Evolutionary conservation across 345 rosid genomes (phyloP), one percentile per base, ranked within the genome.

Genomic region (Adansonia digitata): DNA sequence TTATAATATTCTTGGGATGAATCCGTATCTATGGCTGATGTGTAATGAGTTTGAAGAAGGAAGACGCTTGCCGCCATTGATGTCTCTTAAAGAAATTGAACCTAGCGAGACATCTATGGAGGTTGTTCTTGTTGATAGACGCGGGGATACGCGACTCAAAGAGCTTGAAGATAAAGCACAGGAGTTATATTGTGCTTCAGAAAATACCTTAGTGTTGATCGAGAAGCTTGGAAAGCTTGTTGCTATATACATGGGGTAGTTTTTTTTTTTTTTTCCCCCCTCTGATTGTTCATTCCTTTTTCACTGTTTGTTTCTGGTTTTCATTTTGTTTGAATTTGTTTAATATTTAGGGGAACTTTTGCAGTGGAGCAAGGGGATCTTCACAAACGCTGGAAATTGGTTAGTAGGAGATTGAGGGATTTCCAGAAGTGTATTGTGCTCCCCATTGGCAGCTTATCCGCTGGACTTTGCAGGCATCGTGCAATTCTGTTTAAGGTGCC

Each of bases 381-480:
- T 68, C 91, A 86, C 72, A 83, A 85, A 80, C 86, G 92, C 66
- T 94, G 98, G 98, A 86, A 86, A 83, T 56, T 86, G 74, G 77
- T 86, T 35, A 90, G 90, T 88, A 81, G 74, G 83, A 88, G 89
- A 81, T 83, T 90, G 81, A 89, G 76, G 89, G 86, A 89, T 22
- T 82, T 74, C 67, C 86, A 80, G 35, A 92, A 88, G 79, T 92
- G 96, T 76, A 86, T 92, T 59, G 91, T 94, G 62, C 80, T 94
- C n/a, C 98, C 98, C 43, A 85, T 94, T 31, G 98, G 98, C 71
- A 88, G 92, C 86, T 68, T 94, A 68, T 84, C 97, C 11, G 81
- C 66, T 78, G 98, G 98, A 42, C 94, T 92, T 40, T 94, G 98
- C 80, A 83, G 98, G 72, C 98, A 94, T 77, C 97, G 98, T 14